These are phyloP conservation scores for Cladochytrium replicatum DNA, from an alignment of 192 early-diverging fungal species.

Conservation along the genomic window DNA sequence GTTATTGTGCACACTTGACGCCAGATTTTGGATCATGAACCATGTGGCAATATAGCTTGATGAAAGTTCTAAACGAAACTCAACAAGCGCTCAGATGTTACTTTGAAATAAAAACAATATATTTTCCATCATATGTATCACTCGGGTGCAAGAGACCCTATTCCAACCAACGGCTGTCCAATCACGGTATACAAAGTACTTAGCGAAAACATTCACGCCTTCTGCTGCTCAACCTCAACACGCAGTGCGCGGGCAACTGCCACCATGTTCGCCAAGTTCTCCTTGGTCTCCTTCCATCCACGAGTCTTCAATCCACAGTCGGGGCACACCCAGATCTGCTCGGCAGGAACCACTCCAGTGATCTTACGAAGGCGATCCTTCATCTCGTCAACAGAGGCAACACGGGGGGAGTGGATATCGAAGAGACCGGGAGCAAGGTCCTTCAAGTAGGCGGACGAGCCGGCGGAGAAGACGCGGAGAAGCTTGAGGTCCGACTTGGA, in stretches of 20 bases:
- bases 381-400: conserved; percentile 86
- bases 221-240: too few species aligned
- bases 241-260: conserved; percentile 70
- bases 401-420: conserved; percentile 98
- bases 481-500: conserved; percentile 96
- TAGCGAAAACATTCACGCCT: too few species aligned
- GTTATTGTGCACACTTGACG: too few species aligned
- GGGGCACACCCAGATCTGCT: conserved; percentile 91
- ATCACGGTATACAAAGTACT: too few species aligned
- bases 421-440: conserved; percentile 95
- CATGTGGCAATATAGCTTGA: too few species aligned
- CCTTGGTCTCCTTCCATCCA: conserved; percentile 87
- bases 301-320: conserved; percentile 95
- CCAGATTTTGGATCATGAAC: too few species aligned
- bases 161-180: too few species aligned
- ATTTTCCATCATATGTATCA: too few species aligned
- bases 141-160: too few species aligned
- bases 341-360: conserved; percentile 70
- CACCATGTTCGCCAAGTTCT: conserved; percentile 77
- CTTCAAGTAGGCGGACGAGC: conserved; percentile 60
- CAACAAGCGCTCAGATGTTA: too few species aligned
- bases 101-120: too few species aligned
- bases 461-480: conserved; percentile 70
- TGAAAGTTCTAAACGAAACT: too few species aligned
- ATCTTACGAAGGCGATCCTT: conserved; percentile 67